These are phyloP conservation scores for Cladophialophora exuberans DNA, from an alignment of 2,329 filamentous ascomycete species.

Conservation along the genomic window DNA sequence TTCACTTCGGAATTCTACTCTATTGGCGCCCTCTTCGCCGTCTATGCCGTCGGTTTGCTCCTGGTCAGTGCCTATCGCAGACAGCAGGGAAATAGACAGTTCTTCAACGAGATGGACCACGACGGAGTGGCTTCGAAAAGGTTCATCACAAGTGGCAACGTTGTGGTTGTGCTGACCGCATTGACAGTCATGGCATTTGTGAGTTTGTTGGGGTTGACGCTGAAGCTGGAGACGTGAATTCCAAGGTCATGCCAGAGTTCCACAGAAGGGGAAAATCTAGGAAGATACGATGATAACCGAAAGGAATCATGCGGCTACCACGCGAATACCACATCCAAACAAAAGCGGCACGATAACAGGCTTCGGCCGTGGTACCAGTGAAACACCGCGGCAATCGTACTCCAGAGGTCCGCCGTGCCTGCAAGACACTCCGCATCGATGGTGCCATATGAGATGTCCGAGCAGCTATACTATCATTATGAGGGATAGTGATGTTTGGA, in stretches of 20 bases:
- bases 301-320: neutral
- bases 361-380: too few relatives aligned
- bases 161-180: conserved; percentile 64
- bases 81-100: conserved; percentile 90
- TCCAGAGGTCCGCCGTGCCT: too few relatives aligned
- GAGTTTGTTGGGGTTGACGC: conserved; percentile 61
- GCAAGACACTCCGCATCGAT: too few relatives aligned
- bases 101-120: conserved; percentile 66
- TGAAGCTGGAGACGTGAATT: conserved; percentile 43
- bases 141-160: conserved; percentile 69
- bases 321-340: too few relatives aligned
- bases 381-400: too few relatives aligned
- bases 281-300: neutral
- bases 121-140: conserved; percentile 64
- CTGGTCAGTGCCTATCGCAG: conserved; percentile 82
- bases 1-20: conserved; percentile 96
- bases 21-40: conserved; percentile 93
- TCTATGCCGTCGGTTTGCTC: conserved; percentile 84
- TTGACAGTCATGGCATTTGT: conserved; percentile 66
- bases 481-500: too few relatives aligned
- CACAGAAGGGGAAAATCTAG: neutral
- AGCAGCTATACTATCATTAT: too few relatives aligned
- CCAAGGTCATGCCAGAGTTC: neutral
- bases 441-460: too few relatives aligned
- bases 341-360: too few relatives aligned